These are phyloP conservation scores for Komagataella kurtzmanii DNA, from an alignment of 805 yeast species.

Conservation along the genomic window DNA sequence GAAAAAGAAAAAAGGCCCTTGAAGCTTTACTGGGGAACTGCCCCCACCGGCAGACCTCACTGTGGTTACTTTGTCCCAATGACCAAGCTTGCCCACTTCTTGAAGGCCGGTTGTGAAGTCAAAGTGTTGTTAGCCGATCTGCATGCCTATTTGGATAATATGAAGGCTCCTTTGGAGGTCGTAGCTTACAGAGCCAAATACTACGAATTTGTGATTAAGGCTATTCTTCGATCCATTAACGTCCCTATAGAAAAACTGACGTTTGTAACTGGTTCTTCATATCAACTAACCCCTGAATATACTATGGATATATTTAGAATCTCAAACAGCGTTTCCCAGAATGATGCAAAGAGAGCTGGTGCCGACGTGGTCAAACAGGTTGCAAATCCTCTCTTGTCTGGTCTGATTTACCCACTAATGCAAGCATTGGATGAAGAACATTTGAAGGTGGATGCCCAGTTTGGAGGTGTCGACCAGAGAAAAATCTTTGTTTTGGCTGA, in stretches of 20 bases:
- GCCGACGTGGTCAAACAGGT: slow-evolving; percentile 99
- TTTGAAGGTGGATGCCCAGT: slow-evolving; percentile 82
- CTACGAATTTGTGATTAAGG: slow-evolving; percentile 73
- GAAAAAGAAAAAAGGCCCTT: slow-evolving; percentile 74
- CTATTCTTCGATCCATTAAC: slow-evolving; percentile 73
- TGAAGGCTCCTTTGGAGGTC: slow-evolving; percentile 95
- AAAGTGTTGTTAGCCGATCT: slow-evolving; percentile 86
- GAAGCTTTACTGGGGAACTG: slow-evolving; percentile 96
- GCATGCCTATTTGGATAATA: slow-evolving; percentile 94
- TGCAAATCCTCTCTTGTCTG: slow-evolving; percentile 82
- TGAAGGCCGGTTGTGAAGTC: slow-evolving; percentile 93
- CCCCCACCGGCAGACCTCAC: slow-evolving; percentile 98
- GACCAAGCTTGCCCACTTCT: slow-evolving; percentile 90
- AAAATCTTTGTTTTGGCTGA: slow-evolving; percentile 95
- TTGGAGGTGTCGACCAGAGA: slow-evolving; percentile 98
- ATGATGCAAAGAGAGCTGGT: slow-evolving; percentile 97
- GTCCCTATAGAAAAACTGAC: slow-evolving; percentile 85
- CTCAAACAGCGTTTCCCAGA: slow-evolving; percentile 77
- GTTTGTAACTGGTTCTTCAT: slow-evolving; percentile 82
- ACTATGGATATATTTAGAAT: slow-evolving; percentile 83
- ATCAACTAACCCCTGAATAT: slow-evolving; percentile 67
- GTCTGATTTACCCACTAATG: slow-evolving; percentile 95
- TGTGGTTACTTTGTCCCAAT: slow-evolving; percentile 98
- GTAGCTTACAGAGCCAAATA: slow-evolving; percentile 81
- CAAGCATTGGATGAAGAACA: slow-evolving; percentile 95